phyloP scores from a whole-genome alignment of 2,329 filamentous ascomycete species.

The Fusarium redolens region DNA sequence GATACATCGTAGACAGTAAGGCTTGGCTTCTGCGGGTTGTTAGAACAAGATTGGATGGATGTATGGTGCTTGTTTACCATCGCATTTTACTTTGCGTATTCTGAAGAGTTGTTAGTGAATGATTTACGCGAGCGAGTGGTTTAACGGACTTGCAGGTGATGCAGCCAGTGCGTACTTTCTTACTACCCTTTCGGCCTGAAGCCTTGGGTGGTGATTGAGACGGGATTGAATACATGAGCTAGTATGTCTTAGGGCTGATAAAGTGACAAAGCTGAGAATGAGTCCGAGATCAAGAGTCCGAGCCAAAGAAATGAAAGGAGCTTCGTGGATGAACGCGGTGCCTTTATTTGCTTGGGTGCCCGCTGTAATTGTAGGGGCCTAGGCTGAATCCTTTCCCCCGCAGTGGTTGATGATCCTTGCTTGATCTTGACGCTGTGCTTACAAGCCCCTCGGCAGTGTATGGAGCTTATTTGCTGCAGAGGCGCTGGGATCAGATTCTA shows the following conservation, averaged over 20 bases:
- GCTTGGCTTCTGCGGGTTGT: conserved; percentile 57
- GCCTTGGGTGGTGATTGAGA: conserved; percentile 20
- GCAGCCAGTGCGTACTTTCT: conserved; percentile 62
- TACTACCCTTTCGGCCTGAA: conserved; percentile 55
- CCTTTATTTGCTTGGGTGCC: conserved; percentile 27
- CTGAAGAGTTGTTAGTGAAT: neutral
- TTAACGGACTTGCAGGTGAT: conserved; percentile 65
- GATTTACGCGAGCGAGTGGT: too few species aligned
- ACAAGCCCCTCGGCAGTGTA: conserved; percentile 6
- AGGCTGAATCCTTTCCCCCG: neutral
- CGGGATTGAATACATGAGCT: conserved; percentile 14
- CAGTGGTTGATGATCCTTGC: neutral
- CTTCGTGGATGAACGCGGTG: neutral
- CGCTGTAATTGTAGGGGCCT: conserved; percentile 12
- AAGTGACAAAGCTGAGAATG: too few species aligned
- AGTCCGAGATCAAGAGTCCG: conserved; percentile 31
- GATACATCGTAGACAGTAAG: conserved; percentile 63
- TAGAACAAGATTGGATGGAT: accelerated
- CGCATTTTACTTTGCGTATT: conserved; percentile 26
- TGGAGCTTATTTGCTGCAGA: neutral
- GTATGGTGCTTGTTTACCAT: conserved; percentile 2
- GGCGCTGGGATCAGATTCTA: neutral
- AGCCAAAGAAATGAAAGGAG: conserved; percentile 25
- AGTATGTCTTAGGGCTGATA: neutral
- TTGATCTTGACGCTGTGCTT: neutral